These are phyloP conservation scores for Clitoria ternatea DNA, from an alignment of 306 rosid genomes.

Conservation along the genomic window DNA sequence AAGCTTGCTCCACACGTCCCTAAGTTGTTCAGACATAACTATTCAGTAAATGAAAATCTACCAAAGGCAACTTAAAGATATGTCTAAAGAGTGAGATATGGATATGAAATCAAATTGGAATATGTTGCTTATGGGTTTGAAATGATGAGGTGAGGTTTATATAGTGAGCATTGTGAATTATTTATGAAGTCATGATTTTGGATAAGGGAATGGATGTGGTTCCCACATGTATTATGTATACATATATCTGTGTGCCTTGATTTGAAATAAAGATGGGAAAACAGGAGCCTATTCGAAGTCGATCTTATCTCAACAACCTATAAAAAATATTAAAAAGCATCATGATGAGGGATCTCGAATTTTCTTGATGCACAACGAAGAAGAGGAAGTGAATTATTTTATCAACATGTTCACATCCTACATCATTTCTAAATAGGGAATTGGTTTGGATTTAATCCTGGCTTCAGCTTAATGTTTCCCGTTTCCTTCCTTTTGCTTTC, in stretches of 20 bases:
- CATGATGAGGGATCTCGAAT: neutral
- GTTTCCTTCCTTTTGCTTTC: too few relatives aligned
- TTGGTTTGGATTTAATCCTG: too few relatives aligned
- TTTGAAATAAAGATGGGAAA: neutral
- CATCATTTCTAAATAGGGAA: too few relatives aligned
- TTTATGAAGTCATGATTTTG: neutral
- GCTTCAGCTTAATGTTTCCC: too few relatives aligned
- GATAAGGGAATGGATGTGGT: neutral
- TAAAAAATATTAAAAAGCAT: neutral
- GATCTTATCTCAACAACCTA: neutral
- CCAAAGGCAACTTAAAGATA: too few relatives aligned
- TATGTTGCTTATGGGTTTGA: too few relatives aligned
- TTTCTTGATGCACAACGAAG: neutral
- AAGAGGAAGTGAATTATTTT: neutral
- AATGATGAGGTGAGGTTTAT: neutral
- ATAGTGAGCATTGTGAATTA: neutral
- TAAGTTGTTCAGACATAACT: neutral
- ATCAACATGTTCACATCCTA: too few relatives aligned
- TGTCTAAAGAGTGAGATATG: neutral
- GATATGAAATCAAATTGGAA: neutral
- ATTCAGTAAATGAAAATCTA: too few relatives aligned
- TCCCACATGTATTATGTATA: neutral
- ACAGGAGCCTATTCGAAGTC: neutral
- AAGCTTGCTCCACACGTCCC: constrained; percentile 42
- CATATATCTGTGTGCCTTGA: neutral